A percentile compares a stretch with the other conserved stretches of the same genome.
These are phyloP conservation scores for Auricularia heimuer DNA, from an alignment of 768 basidiomycete genomes.

Conservation along the genomic window DNA sequence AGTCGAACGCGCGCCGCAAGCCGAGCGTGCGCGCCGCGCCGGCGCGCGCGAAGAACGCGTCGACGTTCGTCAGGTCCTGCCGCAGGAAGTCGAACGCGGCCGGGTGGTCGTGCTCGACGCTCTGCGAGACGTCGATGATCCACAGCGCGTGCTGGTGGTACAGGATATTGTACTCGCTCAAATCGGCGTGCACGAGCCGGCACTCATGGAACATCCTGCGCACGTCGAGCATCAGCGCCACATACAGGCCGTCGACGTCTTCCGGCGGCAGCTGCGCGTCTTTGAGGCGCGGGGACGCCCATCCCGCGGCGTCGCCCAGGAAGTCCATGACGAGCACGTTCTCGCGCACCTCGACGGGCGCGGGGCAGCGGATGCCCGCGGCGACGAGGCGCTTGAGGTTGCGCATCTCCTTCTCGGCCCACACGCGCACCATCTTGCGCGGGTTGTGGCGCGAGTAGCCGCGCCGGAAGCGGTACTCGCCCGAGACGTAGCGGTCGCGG, in stretches of 20 bases:
- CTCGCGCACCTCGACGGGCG: conserved; percentile 86
- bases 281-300: conserved; percentile 91
- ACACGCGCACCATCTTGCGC: conserved; percentile 95
- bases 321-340: conserved; percentile 97
- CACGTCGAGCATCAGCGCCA: conserved; percentile 67
- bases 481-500: conserved; percentile 91
- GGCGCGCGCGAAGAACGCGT: conserved; percentile 78
- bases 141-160: conserved; percentile 73
- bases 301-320: conserved; percentile 70
- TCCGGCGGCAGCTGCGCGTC: conserved; percentile 59
- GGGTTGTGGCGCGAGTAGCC: conserved; percentile 85
- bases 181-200: conserved; percentile 93
- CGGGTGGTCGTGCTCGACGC: conserved; percentile 97
- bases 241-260: conserved; percentile 53
- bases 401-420: conserved; percentile 99
- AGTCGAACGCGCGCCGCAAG: conserved; percentile 77
- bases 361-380: conserved; percentile 82
- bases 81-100: conserved; percentile 93
- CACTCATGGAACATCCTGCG: conserved; percentile 84
- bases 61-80: conserved; percentile 82
- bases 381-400: conserved; percentile 77
- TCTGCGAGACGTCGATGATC: conserved; percentile 98
- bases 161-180: conserved; percentile 97
- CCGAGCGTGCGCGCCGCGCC: conserved; percentile 66
- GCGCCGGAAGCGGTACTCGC: conserved; percentile 88